These are phyloP conservation scores for Hypoxylon sp. DNA, from an alignment of 2,329 filamentous ascomycete genomes.

Conservation along the genomic window DNA sequence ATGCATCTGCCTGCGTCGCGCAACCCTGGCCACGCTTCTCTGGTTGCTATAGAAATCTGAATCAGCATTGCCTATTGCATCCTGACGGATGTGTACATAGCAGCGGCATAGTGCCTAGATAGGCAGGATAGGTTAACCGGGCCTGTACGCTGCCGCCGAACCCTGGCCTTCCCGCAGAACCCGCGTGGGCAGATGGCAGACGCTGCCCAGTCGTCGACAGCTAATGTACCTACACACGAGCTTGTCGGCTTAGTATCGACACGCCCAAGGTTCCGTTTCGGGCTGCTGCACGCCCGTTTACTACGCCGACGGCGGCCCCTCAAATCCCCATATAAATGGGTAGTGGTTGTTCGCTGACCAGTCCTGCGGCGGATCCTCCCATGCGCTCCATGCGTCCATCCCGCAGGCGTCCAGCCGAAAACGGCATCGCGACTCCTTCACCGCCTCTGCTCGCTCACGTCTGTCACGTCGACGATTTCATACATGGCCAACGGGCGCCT, in stretches of 20 bases:
- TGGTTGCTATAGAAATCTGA: constrained; percentile 32
- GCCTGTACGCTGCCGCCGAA: constrained; percentile 25
- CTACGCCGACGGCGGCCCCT: constrained; percentile 8
- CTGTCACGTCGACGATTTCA: constrained; percentile 30
- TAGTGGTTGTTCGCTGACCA: constrained; percentile 36
- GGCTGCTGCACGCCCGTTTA: constrained; percentile 23
- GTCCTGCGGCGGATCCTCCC: constrained; percentile 33
- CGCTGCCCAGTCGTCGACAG: constrained; percentile 34
- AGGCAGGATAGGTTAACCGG: no score
- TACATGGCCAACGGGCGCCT: constrained; percentile 23
- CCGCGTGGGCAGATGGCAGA: no score
- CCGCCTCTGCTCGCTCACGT: constrained; percentile 41
- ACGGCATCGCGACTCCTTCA: constrained; percentile 41
- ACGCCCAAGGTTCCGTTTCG: constrained; percentile 27
- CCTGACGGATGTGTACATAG: no score
- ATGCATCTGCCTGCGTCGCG: constrained; percentile 33
- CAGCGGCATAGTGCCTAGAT: no score
- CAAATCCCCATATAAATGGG: constrained; percentile 29
- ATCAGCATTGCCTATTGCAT: constrained; percentile 3
- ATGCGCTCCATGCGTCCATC: constrained; percentile 31
- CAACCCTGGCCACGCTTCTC: constrained; percentile 9
- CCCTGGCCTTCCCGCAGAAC: constrained; percentile 34
- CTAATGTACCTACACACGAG: no score
- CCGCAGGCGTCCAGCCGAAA: constrained; percentile 38
- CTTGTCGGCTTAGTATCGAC: constrained; percentile 30